Base-by-base conservation (phyloP, 2,329 filamentous ascomycete species). In the Fusarium circinatum region DNA sequence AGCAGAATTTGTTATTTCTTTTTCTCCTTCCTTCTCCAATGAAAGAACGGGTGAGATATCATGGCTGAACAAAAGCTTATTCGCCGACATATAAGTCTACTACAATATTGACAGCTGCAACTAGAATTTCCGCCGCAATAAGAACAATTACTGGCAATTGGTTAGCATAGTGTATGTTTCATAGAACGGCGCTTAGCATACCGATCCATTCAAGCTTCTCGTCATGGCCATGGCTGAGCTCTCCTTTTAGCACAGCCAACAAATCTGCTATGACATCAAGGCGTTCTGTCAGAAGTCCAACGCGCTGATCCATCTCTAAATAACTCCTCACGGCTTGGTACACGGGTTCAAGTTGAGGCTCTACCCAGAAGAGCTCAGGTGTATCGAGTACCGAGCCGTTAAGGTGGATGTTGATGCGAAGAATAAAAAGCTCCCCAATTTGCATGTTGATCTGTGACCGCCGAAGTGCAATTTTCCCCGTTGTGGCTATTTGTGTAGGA, bases 391-490 rank as follows among this genome's bases (percentile, higher is more conserved):
- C 95, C 36, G 94, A 97, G 39, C 96, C 96, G 82, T 98, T 98
- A 57, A 99, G 89, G 84, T 99, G 97, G 79, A 99, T 98, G 82
- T 96, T 98, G 85, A 99, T 98, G 68, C 96, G 91, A 38, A 99
- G 86, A 80, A 99, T 98, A 83, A 99, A 99, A 61, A 99, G 90
- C 85, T 99, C 95, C 81, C 96, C 96, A 70, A 99, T 98, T 84
- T 98, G 95, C 95, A 98, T 98, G 86, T 98, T 98, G 86, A 99
- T 98, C 81, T 98, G 91, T 67, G 91, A 91, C 48, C 96, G 91
- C 66, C 92, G 94, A 66, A 99, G 90, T 62, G 94, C 92, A 79
- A 99, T 96, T 79, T 95, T 96, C 73, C 96, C 96, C 1, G 96
- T 98, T 74, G 93, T 86, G 6, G 96, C 96, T 76, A 99, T 98